phyloP scores from a whole-genome alignment of 192 early-diverging fungal species.

The Phlyctochytrium bullatum region DNA sequence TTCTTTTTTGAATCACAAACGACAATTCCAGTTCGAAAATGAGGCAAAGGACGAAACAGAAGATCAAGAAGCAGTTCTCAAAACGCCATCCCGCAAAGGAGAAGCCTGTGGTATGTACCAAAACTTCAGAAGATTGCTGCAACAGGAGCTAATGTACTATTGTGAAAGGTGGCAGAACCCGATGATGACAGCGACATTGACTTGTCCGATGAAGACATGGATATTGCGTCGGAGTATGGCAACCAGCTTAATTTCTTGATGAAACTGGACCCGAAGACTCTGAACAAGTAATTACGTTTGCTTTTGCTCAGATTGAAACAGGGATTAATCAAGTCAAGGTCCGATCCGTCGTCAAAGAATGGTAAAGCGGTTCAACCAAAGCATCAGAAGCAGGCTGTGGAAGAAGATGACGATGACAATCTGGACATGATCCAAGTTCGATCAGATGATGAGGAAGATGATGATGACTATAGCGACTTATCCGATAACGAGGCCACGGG shows the following conservation, averaged over 20 bases:
- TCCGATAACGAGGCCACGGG: slow-evolving; percentile 13
- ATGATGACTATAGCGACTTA: slow-evolving; percentile 20
- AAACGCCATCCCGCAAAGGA: no score
- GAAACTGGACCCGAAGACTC: slow-evolving; percentile 55
- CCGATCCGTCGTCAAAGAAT: no score
- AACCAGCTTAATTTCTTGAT: slow-evolving; percentile 57
- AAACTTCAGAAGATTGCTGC: no score
- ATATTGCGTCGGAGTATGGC: slow-evolving; percentile 66
- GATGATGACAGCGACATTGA: slow-evolving; percentile 57
- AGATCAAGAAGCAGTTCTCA: neutral
- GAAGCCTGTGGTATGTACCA: no score
- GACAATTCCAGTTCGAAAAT: no score
- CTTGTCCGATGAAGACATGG: slow-evolving; percentile 72
- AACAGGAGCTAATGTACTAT: no score
- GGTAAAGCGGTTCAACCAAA: no score
- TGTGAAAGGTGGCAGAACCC: neutral
- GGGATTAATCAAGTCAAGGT: no score
- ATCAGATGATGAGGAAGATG: slow-evolving; percentile 22
- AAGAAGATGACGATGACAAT: neutral
- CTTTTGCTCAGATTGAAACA: neutral
- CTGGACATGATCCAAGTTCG: neutral
- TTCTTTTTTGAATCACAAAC: no score
- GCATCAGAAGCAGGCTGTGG: neutral
- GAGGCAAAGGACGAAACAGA: neutral
- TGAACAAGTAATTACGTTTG: slow-evolving; percentile 52